phyloP scores from a whole-genome alignment of 2,329 filamentous ascomycete genomes.

The Colletotrichum sp. region DNA sequence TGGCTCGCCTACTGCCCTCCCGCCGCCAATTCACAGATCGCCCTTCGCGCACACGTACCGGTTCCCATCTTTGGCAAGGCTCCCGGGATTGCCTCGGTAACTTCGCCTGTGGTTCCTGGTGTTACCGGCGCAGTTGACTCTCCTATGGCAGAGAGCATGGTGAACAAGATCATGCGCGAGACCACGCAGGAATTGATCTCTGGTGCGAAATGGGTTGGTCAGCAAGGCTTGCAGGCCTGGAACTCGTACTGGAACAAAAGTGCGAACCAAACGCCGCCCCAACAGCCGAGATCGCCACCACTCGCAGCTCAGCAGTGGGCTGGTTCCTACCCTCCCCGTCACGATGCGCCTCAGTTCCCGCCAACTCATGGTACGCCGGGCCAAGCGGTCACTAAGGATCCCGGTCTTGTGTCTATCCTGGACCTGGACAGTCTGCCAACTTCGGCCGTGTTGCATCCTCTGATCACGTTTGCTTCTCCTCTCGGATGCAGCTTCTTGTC shows the following conservation, averaged over 20 bases:
- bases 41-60: slow-evolving; percentile 70
- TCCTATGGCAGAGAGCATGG: slow-evolving; percentile 73
- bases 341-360: slow-evolving; percentile 66
- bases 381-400: slow-evolving; percentile 65
- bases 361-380: slow-evolving; percentile 74
- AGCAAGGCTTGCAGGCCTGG: slow-evolving; percentile 78
- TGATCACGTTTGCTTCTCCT: slow-evolving; percentile 73
- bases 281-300: slow-evolving; percentile 49
- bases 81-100: slow-evolving; percentile 63
- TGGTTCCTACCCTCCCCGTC: slow-evolving; percentile 46
- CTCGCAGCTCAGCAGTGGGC: slow-evolving; percentile 53
- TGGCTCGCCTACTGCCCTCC: slow-evolving; percentile 83
- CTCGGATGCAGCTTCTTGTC: slow-evolving; percentile 83
- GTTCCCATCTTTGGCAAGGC: slow-evolving; percentile 60
- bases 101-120: slow-evolving; percentile 72
- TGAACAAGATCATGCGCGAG: slow-evolving; percentile 80
- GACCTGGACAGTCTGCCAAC: slow-evolving; percentile 67
- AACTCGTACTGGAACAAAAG: slow-evolving; percentile 79
- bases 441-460: slow-evolving; percentile 61
- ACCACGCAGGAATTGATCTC: slow-evolving; percentile 80
- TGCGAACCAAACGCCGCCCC: slow-evolving; percentile 47
- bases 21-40: slow-evolving; percentile 71
- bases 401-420: slow-evolving; percentile 76
- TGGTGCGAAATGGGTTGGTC: slow-evolving; percentile 76
- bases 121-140: slow-evolving; percentile 73